A percentile compares a stretch with the other conserved stretches of the same genome.
phyloP scores from a whole-genome alignment of 2,329 filamentous ascomycete species.

The Chrysoporthe deuterocubensis region DNA sequence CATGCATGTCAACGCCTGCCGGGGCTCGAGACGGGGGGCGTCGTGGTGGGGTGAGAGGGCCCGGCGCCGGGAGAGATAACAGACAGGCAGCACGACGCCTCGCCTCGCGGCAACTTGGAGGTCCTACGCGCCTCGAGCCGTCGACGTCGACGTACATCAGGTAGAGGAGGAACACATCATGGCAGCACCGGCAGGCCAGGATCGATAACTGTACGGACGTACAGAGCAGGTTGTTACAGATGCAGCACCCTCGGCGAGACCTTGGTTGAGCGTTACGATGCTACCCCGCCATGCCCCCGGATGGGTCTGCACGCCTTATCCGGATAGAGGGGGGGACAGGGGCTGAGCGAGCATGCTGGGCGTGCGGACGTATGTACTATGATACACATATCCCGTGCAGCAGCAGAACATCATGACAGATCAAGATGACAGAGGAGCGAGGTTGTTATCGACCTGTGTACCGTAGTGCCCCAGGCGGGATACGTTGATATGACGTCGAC shows the following conservation, averaged over 20 bases:
- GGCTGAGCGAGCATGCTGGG: neutral
- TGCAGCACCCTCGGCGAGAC: neutral
- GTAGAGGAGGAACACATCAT: too few relatives aligned
- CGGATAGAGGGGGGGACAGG: neutral
- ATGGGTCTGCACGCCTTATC: neutral
- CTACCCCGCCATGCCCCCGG: neutral
- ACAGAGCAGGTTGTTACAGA: neutral
- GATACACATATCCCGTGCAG: neutral
- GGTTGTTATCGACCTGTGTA: neutral
- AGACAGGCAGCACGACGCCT: neutral
- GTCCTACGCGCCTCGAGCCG: too few relatives aligned
- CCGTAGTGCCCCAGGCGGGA: neutral
- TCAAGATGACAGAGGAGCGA: neutral
- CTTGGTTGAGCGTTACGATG: neutral
- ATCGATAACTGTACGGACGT: neutral
- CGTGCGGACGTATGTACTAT: neutral
- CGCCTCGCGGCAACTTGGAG: neutral
- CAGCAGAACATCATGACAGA: too few relatives aligned
- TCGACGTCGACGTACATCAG: too few relatives aligned
- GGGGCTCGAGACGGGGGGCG: neutral
- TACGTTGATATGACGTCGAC: constrained; percentile 3
- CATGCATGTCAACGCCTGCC: neutral
- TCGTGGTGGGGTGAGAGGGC: neutral
- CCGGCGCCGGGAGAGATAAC: neutral
- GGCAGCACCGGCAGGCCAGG: neutral